phyloP scores from a whole-genome alignment of 495 filamentous ascomycete species.

The Lichenothelia convexa region DNA sequence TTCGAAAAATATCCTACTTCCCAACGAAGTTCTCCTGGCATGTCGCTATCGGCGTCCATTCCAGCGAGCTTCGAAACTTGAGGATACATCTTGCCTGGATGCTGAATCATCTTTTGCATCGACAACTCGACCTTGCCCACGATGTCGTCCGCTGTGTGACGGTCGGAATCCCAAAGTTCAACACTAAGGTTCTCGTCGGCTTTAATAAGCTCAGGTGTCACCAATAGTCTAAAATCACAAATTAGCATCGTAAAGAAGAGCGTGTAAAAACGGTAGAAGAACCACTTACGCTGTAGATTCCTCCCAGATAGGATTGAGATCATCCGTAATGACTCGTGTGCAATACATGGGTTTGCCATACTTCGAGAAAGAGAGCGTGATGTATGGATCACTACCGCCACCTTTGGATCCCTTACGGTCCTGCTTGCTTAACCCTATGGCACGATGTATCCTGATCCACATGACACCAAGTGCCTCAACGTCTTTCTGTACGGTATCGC shows the following conservation, averaged over 20 bases:
- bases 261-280: not conserved
- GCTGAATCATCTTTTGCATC: slow-evolving; percentile 85
- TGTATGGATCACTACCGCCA: slow-evolving; percentile 88
- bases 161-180: slow-evolving; percentile 89
- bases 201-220: slow-evolving; percentile 78
- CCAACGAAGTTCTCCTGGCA: slow-evolving; percentile 91
- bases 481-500: slow-evolving; percentile 81
- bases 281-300: slow-evolving; percentile 51
- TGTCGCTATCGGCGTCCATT: slow-evolving; percentile 61
- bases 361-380: slow-evolving; percentile 59
- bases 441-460: slow-evolving; percentile 81
- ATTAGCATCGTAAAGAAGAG: not conserved
- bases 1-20: slow-evolving; percentile 90
- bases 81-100: slow-evolving; percentile 79
- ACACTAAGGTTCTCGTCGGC: slow-evolving; percentile 81
- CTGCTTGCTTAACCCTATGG: slow-evolving; percentile 75
- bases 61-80: slow-evolving; percentile 73
- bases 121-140: slow-evolving; percentile 86
- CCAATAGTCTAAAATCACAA: slow-evolving; percentile 34
- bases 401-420: slow-evolving; percentile 65
- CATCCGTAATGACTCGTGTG: slow-evolving; percentile 84
- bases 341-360: slow-evolving; percentile 98
- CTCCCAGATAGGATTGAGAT: slow-evolving; percentile 85
- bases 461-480: slow-evolving; percentile 67
- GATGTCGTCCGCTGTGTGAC: slow-evolving; percentile 76